These are phyloP conservation scores for Candida nitratophila DNA, from an alignment of 805 yeast species.

Conservation along the genomic window DNA sequence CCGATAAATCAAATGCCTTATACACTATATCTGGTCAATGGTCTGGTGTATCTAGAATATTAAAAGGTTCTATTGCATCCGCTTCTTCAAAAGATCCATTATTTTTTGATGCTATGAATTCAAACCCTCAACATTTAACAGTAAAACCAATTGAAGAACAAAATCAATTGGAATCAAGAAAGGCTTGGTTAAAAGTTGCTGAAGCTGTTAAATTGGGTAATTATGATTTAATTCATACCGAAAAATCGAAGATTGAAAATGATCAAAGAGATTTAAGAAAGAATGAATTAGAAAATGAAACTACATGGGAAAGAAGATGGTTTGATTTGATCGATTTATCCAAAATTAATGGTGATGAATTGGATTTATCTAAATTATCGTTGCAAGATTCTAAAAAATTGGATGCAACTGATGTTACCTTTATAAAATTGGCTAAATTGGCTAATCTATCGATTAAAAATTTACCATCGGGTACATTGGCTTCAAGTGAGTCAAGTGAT, in stretches of 20 bases:
- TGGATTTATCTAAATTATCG: neutral
- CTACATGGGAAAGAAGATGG: slow-evolving; percentile 77
- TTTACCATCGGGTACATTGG: slow-evolving; percentile 56
- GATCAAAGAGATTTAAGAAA: slow-evolving; percentile 78
- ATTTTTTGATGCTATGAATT: slow-evolving; percentile 56
- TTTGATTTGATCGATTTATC: slow-evolving; percentile 43
- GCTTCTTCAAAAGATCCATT: slow-evolving; percentile 38
- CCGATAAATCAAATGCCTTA: slow-evolving; percentile 54
- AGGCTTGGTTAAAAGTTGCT: slow-evolving; percentile 87
- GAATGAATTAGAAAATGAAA: slow-evolving; percentile 58
- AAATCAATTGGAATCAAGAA: slow-evolving; percentile 73
- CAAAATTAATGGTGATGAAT: slow-evolving; percentile 17
- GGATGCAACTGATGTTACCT: slow-evolving; percentile 26
- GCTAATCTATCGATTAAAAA: slow-evolving; percentile 55
- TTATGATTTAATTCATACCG: slow-evolving; percentile 65
- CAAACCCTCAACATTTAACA: slow-evolving; percentile 44
- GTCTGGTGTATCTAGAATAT: slow-evolving; percentile 69
- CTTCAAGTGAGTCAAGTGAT: slow-evolving; percentile 22
- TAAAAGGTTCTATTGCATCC: slow-evolving; percentile 43
- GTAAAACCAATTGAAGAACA: slow-evolving; percentile 85
- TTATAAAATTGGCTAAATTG: slow-evolving; percentile 33
- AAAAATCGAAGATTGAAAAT: slow-evolving; percentile 76
- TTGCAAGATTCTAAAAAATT: slow-evolving; percentile 1
- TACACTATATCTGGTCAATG: slow-evolving; percentile 88
- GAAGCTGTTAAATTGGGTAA: slow-evolving; percentile 74